Base-by-base conservation (phyloP, 352 stramenopile species). In the Phytophthora constricta region DNA sequence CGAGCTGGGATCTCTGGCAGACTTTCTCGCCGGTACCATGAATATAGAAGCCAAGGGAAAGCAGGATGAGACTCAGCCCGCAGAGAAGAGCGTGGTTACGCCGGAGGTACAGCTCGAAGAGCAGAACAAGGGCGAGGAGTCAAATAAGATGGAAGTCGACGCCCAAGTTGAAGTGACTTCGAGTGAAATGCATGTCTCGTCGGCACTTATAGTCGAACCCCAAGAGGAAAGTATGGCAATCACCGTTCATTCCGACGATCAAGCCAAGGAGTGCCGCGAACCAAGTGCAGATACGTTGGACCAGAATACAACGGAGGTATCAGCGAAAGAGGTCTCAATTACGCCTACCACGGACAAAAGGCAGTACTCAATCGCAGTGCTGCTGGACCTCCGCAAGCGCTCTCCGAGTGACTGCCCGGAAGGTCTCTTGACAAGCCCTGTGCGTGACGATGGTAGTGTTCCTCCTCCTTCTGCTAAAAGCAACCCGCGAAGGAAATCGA, bases 1-100 rank as follows among this genome's bases (percentile, higher is more conserved):
- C 19, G 67, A 79, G 48, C 37, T 79, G 23, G 71, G 71, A 28
- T 79, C 71, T 8, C 39, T 79, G 5, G 71, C 62, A 46, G 67
- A 76, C 33, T 64, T 66, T 28, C 47, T 79, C 19, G 56, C 62
- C 16, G 58, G 71, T 55, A 68, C 51, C 14, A 14, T 42, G 1
- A 14, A 41, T 33, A 9, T 50, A 7, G 58, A n/a, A n/a, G n/a
- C n/a, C n/a, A n/a, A 62, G 7, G 22, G 53, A 9, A 20, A 60
- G 5, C 23, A 68, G 28, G n/a, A 53, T 31, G 39, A 64, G 33
- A 53, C 28, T 17, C 43, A 60, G 45, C 14, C 34, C n/a, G 4
- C 34, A 16, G 34, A 53, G 25, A 5, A 39, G 47, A n/a, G n/a
- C n/a, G n/a, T n/a, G n/a, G n/a, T n/a, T n/a, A n/a, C n/a, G n/a